Conservation (phyloP, 495 filamentous ascomycete species). For the Penicillium herquei region DNA sequence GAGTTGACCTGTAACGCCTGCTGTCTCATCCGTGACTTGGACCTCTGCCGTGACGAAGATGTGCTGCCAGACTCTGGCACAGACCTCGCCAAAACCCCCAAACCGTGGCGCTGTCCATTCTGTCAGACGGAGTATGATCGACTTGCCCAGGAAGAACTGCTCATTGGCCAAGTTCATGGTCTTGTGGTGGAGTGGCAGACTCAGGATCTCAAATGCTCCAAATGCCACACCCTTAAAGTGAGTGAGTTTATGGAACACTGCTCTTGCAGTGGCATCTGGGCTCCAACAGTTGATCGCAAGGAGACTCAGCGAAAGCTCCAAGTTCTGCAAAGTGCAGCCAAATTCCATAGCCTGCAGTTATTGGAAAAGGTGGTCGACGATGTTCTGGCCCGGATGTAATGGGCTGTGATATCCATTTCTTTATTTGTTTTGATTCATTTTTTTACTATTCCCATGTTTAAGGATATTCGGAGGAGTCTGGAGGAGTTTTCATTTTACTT, state of each 20-base stretch:
- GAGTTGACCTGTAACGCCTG: conserved; percentile 85
- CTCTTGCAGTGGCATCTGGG: conserved; percentile 84
- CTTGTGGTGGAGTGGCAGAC: conserved; percentile 76
- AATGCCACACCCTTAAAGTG: conserved; percentile 54
- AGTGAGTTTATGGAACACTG: conserved; percentile 99
- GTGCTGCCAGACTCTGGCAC: conserved; percentile 57
- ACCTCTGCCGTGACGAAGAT: conserved; percentile 91
- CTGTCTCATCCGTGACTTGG: conserved; percentile 82
- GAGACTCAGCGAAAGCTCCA: conserved; percentile 63
- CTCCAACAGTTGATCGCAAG: conserved; percentile 64
- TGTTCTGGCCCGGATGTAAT: conserved; percentile 43
- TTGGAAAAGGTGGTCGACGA: conserved; percentile 70
- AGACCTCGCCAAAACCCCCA: conserved; percentile 36
- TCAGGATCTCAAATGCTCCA: conserved; percentile 84
- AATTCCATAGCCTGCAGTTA: conserved; percentile 77
- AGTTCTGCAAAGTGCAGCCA: conserved; percentile 71
- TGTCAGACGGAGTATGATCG: conserved; percentile 75
- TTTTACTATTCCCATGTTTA: conserved; percentile 4
- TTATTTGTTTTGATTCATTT: conserved; percentile 12
- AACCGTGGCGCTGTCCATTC: conserved; percentile 73
- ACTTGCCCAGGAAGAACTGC: conserved; percentile 75
- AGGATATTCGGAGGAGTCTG: no score
- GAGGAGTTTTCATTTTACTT: not conserved
- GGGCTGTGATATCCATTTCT: conserved; percentile 5
- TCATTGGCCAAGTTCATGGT: conserved; percentile 74